These are phyloP conservation scores for Pholiota adiposa DNA, from an alignment of 1,284 basidiomycete species.

Conservation along the genomic window DNA sequence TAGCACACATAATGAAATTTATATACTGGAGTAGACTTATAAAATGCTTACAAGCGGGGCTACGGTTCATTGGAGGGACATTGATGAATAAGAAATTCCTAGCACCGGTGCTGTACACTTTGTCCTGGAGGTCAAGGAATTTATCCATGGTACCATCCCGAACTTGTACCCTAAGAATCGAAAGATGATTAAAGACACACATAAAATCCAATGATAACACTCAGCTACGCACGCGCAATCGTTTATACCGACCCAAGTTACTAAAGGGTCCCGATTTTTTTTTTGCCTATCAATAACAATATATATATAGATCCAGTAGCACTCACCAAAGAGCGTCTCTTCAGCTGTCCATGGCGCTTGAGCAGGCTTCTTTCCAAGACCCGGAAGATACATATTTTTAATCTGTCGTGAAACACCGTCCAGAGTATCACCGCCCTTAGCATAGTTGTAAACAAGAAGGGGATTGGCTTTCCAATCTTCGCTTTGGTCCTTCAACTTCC, in stretches of 20 bases:
- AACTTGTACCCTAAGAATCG: background rate
- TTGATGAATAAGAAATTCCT: conserved; percentile 69
- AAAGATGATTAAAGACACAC: background rate
- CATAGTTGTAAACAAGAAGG: conserved; percentile 56
- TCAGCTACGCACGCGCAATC: conserved; percentile 52
- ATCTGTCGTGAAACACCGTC: conserved; percentile 44
- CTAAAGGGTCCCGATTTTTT: conserved; percentile 32
- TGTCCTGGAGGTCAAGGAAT: conserved; percentile 49
- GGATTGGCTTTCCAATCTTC: conserved; percentile 35
- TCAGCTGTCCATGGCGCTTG: conserved; percentile 46
- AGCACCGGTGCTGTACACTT: conserved; percentile 53
- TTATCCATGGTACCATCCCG: conserved; percentile 22
- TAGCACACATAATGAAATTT: background rate
- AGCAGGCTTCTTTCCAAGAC: conserved; percentile 38
- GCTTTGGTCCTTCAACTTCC: conserved; percentile 1
- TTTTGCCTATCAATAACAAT: background rate
- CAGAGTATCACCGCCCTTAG: conserved; percentile 48
- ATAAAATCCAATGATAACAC: background rate
- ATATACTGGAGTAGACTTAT: no score
- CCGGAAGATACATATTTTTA: conserved; percentile 38
- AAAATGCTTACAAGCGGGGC: conserved; percentile 48
- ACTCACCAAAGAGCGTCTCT: conserved; percentile 53
- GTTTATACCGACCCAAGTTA: conserved; percentile 70
- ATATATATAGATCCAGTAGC: background rate
- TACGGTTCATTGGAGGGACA: conserved; percentile 59